phyloP scores from a whole-genome alignment of 768 basidiomycete genomes.

The Pseudohyphozyma bogoriensis region DNA sequence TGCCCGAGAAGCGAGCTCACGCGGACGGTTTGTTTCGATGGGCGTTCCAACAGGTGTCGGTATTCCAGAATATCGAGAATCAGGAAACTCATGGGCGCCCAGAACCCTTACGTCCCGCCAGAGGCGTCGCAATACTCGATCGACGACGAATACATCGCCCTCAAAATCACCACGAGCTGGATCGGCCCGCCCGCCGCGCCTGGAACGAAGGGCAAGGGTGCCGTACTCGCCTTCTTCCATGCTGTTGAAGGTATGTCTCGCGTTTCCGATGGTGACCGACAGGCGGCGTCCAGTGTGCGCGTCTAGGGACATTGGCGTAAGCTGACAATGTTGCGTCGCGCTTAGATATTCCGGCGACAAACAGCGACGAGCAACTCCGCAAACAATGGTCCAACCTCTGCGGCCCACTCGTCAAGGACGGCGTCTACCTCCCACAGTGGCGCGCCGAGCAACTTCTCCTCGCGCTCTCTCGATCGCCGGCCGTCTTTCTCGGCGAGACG shows the following conservation, averaged over 20 bases:
- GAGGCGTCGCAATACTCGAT: constrained; percentile 8
- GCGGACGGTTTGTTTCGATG: background rate
- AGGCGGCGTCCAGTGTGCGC: background rate
- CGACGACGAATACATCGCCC: constrained; percentile 15
- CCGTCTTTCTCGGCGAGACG: background rate
- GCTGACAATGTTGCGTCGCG: too few relatives aligned
- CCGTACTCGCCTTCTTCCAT: constrained; percentile 33
- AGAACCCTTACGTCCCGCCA: constrained; percentile 1
- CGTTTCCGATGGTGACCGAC: too few relatives aligned
- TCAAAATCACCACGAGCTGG: constrained; percentile 27
- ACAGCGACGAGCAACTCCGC: constrained; percentile 18
- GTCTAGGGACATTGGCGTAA: too few relatives aligned
- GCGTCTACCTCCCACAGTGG: constrained; percentile 13
- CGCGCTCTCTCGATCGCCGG: constrained; percentile 5
- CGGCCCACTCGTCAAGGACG: constrained; percentile 9
- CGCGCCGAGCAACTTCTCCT: constrained; percentile 16
- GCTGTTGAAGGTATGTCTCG: constrained; percentile 16
- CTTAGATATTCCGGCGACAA: background rate
- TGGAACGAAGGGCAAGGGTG: constrained; percentile 9
- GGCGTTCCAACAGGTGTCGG: constrained; percentile 14
- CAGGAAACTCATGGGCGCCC: constrained; percentile 17
- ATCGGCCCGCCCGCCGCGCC: constrained; percentile 4
- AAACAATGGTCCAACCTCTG: constrained; percentile 30
- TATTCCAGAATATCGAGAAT: constrained; percentile 23
- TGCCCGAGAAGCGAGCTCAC: too few relatives aligned